Conservation (phyloP, 2,329 filamentous ascomycete genomes). For the Nemania sp. region DNA sequence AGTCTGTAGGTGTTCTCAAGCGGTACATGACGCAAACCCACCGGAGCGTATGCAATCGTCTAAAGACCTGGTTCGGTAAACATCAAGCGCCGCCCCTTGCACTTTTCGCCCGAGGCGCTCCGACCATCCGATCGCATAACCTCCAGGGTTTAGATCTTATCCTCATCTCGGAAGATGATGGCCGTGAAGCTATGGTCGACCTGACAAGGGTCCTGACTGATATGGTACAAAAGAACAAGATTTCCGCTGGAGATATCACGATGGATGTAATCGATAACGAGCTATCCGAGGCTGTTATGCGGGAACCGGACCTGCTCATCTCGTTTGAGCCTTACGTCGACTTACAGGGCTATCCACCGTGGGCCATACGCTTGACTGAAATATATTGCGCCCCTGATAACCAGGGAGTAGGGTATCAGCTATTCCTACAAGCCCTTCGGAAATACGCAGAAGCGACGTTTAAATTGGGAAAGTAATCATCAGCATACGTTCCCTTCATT, state of each 20-base stretch:
- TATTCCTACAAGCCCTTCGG: constrained; percentile 86
- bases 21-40: constrained; percentile 88
- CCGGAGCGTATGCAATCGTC: constrained; percentile 79
- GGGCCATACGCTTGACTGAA: constrained; percentile 94
- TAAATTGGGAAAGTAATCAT: constrained; percentile 75
- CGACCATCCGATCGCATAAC: constrained; percentile 53
- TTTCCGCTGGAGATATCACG: constrained; percentile 84
- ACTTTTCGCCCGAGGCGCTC: constrained; percentile 58
- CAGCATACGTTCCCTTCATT: constrained; percentile 11
- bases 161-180: constrained; percentile 88
- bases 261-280: constrained; percentile 90
- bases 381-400: constrained; percentile 86
- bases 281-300: constrained; percentile 81
- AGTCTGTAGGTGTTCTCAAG: constrained; percentile 80
- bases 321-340: constrained; percentile 87
- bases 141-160: constrained; percentile 68
- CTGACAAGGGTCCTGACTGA: constrained; percentile 93
- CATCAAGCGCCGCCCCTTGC: constrained; percentile 76
- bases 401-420: constrained; percentile 89
- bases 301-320: constrained; percentile 89
- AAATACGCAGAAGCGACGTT: constrained; percentile 90
- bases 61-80: constrained; percentile 88
- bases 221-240: constrained; percentile 92
- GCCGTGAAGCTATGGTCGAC: constrained; percentile 93
- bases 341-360: constrained; percentile 92